These are phyloP conservation scores for Hortiboletus campestris DNA, from an alignment of 768 basidiomycete genomes.

Conservation along the genomic window DNA sequence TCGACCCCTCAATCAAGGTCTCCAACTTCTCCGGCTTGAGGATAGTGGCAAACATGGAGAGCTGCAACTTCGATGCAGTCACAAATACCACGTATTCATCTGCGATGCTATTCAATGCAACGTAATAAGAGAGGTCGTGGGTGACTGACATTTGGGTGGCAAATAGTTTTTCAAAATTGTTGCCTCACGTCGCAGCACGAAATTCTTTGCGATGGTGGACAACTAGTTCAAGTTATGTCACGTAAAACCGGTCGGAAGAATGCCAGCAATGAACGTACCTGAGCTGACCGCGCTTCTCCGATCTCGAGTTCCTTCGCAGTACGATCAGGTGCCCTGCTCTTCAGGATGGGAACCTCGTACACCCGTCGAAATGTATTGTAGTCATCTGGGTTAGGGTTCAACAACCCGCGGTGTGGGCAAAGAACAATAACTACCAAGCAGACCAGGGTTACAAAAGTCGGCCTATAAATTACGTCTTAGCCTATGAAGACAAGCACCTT, in stretches of 20 bases:
- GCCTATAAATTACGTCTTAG: constrained; percentile 44
- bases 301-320: constrained; percentile 68
- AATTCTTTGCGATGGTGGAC: constrained; percentile 71
- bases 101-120: constrained; percentile 30
- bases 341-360: constrained; percentile 86
- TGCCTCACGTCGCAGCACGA: constrained; percentile 88
- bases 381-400: constrained; percentile 50
- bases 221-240: constrained; percentile 52
- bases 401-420: background rate
- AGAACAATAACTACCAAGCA: constrained; percentile 56
- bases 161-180: constrained; percentile 78
- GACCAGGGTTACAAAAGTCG: constrained; percentile 91
- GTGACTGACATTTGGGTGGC: constrained; percentile 81
- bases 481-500: background rate
- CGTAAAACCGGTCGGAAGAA: background rate
- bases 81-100: constrained; percentile 99
- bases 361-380: constrained; percentile 73
- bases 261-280: constrained; percentile 44
- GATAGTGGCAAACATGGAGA: constrained; percentile 73
- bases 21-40: constrained; percentile 70
- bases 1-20: constrained; percentile 64
- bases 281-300: constrained; percentile 73
- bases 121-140: background rate
- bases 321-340: constrained; percentile 77
- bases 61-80: constrained; percentile 80